These are phyloP conservation scores for Neonectria coccinea DNA, from an alignment of 2,329 filamentous ascomycete species.

Conservation along the genomic window DNA sequence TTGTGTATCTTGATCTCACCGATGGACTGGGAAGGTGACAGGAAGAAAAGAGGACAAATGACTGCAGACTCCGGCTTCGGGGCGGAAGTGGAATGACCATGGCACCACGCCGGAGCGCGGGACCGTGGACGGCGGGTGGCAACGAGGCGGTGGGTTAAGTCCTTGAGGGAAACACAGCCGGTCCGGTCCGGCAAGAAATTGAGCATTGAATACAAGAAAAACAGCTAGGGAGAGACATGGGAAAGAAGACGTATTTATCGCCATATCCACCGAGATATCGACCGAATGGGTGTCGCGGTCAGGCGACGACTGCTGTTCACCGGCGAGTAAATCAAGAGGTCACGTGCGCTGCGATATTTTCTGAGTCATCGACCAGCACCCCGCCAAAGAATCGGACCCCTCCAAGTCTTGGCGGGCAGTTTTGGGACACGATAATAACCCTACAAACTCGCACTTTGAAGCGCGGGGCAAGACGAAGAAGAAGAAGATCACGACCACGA, in stretches of 20 bases:
- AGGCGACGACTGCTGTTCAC: slow-evolving; percentile 3
- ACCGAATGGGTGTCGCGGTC: background rate
- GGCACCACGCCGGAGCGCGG: slow-evolving; percentile 16
- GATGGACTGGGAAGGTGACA: background rate
- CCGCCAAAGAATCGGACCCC: slow-evolving; percentile 45
- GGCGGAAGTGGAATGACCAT: slow-evolving; percentile 37
- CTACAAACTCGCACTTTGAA: slow-evolving; percentile 34
- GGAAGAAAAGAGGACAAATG: background rate
- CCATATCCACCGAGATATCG: background rate
- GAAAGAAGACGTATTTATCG: background rate
- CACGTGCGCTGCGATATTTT: slow-evolving; percentile 32
- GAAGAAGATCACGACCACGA: slow-evolving; percentile 5
- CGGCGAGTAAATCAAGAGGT: slow-evolving; percentile 16
- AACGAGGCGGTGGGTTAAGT: slow-evolving; percentile 9
- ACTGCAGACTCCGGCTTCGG: slow-evolving; percentile 35
- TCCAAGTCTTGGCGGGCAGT: slow-evolving; percentile 37
- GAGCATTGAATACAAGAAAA: background rate
- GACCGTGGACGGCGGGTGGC: slow-evolving; percentile 15
- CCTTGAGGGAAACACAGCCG: background rate
- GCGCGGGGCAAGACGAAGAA: slow-evolving; percentile 5
- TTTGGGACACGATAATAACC: slow-evolving; percentile 32
- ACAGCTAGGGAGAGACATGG: slow-evolving; percentile 1
- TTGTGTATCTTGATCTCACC: slow-evolving; percentile 3
- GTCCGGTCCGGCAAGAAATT: slow-evolving; percentile 11
- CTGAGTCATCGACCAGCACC: slow-evolving; percentile 43